Percentiles rank a stretch among this genome's conserved stretches.
Evolutionary conservation across 345 rosid genomes (phyloP).

Genomic region (Cardamine occulta): DNA sequence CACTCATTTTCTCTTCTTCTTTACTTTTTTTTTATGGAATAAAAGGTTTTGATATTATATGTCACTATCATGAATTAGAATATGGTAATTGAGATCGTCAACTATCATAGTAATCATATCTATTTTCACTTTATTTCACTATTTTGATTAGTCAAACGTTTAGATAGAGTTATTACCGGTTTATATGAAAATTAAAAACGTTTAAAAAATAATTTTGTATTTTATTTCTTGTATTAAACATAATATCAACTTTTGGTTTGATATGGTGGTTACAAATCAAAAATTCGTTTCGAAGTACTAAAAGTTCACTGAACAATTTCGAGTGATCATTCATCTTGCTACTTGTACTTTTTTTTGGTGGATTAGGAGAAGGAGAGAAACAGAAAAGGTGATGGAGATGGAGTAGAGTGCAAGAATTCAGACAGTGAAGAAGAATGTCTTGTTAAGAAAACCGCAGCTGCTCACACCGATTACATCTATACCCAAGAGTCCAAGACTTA

Average conservation of each 20-base stretch:
- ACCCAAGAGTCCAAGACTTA: slow-evolving; percentile 57
- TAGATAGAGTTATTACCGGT: not conserved
- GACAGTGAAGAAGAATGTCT: slow-evolving; percentile 56
- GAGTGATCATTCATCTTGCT: not conserved
- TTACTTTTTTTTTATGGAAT: not conserved
- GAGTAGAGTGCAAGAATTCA: slow-evolving; percentile 47
- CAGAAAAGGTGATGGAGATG: slow-evolving; percentile 33
- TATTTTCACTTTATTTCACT: not conserved
- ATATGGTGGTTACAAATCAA: not conserved
- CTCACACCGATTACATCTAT: slow-evolving; percentile 64
- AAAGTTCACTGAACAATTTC: not conserved
- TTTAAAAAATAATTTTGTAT: not conserved
- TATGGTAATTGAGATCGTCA: slow-evolving; percentile 6
- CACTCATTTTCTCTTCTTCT: not conserved
- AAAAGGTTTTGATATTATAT: slow-evolving; percentile 9
- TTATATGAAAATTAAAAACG: not conserved
- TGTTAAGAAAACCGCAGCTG: slow-evolving; percentile 49
- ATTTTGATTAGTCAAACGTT: not conserved
- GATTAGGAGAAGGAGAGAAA: slow-evolving; percentile 42
- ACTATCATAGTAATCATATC: slow-evolving; percentile 3
- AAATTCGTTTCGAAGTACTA: not conserved
- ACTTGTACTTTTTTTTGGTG: not conserved
- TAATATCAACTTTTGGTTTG: not conserved
- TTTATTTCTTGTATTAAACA: not conserved
- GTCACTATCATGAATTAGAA: not conserved